Conservation (phyloP, 2,329 filamentous ascomycete species). For the Pseudogymnoascus sp. region DNA sequence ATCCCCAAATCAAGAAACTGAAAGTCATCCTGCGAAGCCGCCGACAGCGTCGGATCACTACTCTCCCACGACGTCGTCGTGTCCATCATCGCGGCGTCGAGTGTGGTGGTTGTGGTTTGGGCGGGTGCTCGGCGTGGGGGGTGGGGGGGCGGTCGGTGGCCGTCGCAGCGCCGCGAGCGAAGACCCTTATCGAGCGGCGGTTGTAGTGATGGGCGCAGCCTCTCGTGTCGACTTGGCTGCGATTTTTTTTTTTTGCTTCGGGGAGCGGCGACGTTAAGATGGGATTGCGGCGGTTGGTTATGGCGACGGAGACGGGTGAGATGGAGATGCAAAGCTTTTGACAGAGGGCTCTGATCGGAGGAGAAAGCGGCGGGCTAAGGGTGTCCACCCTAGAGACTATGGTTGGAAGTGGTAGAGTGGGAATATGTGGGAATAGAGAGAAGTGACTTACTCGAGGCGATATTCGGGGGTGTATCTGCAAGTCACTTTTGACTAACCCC, state of each 20-base stretch:
- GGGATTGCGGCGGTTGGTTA: neutral
- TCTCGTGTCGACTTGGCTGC: neutral
- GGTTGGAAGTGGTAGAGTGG: neutral
- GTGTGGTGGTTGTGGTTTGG: neutral
- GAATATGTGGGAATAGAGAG: neutral
- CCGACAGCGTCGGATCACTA: constrained; percentile 49
- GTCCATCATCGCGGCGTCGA: constrained; percentile 25
- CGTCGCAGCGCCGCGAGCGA: neutral
- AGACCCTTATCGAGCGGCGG: neutral
- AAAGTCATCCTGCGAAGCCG: constrained; percentile 53
- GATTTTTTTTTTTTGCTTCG: neutral
- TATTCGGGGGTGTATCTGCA: neutral
- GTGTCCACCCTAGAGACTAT: neutral
- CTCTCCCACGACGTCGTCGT: constrained; percentile 43
- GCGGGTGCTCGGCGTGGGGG: neutral
- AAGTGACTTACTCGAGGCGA: neutral
- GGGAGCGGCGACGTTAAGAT: neutral
- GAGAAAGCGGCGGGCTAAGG: neutral
- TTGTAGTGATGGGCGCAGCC: neutral
- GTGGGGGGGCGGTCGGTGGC: neutral
- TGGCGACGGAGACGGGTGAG: neutral
- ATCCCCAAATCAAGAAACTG: constrained; percentile 58
- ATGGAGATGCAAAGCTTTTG: neutral
- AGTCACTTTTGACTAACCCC: constrained; percentile 1
- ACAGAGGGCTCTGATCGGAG: neutral